Percentiles rank a stretch among this genome's conserved stretches.
Conservation (phyloP, 2,329 filamentous ascomycete species). For the Ceratocystis harringtonii region DNA sequence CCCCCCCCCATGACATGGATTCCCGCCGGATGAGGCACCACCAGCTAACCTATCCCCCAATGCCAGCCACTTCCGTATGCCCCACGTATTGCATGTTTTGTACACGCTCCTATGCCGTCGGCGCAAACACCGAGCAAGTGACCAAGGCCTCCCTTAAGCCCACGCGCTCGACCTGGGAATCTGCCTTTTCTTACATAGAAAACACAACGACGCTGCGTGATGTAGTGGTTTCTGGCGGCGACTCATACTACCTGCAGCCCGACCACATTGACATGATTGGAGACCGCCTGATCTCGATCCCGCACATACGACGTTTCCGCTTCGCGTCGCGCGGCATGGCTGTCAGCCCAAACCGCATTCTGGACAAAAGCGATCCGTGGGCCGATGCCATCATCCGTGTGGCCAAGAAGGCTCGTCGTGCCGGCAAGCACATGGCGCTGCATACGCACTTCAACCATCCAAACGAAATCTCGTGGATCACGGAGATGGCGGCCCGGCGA, state of each 20-base stretch:
- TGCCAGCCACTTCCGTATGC: constrained; percentile 41
- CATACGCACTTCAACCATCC: constrained; percentile 54
- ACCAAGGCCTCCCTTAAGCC: constrained; percentile 31
- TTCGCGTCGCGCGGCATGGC: constrained; percentile 48
- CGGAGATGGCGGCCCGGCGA: constrained; percentile 34
- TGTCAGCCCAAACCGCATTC: constrained; percentile 40
- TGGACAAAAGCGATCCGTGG: constrained; percentile 40
- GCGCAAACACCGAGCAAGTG: constrained; percentile 38
- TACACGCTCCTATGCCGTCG: constrained; percentile 45
- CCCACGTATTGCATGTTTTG: constrained; percentile 49
- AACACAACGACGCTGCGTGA: constrained; percentile 35
- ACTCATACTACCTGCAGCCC: constrained; percentile 42
- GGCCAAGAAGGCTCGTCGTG: constrained; percentile 33
- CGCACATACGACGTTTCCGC: constrained; percentile 43
- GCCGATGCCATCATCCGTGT: constrained; percentile 36
- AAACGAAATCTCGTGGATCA: constrained; percentile 47
- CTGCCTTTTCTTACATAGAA: constrained; percentile 42
- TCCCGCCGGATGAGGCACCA: background rate
- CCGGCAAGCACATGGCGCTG: constrained; percentile 44
- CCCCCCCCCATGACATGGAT: background rate
- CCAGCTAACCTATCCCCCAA: background rate
- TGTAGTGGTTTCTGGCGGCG: constrained; percentile 48
- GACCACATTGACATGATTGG: constrained; percentile 40
- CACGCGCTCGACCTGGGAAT: constrained; percentile 34
- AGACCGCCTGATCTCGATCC: constrained; percentile 38